Evolutionary conservation across 768 basidiomycete genomes (phyloP), one percentile per base, ranked within the genome.

Genomic region (Pleurotus tuoliensis): DNA sequence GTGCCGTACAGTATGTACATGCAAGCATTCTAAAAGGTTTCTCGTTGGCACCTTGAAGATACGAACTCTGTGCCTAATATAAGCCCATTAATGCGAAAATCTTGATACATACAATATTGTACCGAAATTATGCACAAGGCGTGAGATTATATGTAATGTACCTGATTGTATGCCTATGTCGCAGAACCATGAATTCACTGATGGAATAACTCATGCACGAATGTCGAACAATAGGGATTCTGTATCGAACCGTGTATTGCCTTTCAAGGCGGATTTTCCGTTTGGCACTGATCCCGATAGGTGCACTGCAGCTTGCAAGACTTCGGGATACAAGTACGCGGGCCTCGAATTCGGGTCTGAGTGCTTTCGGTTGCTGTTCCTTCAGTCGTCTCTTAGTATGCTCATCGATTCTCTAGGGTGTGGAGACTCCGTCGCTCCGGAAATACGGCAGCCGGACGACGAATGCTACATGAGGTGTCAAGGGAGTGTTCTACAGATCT

Each of bases 251-350:
- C 51, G 51, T 40, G 40, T 39, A 4, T 39, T 52, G 8, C 51
- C 51, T 0, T 20, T 20, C 39, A 7, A 11, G 16, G 24, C 40
- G 8, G 51, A 52, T 24, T 52, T 52, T 15, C 51, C 51, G 15
- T 52, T 52, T 24, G 51, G 51, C 6, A 38, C 40, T 8, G 51
- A 52, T 24, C 51, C 51, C n/a, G 51, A 52, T 52, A 38, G 51
- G 16, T 52, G 51, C 27, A 52, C 51, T 20, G 38, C 51, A 24
- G 51, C 37, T 15, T 52, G 51, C 51, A 40, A 41, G 24, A 16
- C 51, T 3, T 34, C 38, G 12, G 51, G 51, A 24, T 47, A 56
- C 12, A 16, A 20, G 8, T 56, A 27, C 44, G 55, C 55, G 11
- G 55, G 55, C 7, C 30, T 56, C 15, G 55, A 56, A 20, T 56